Evolutionary conservation across 768 basidiomycete genomes (phyloP).

Genomic region (Tremella fuciformis): DNA sequence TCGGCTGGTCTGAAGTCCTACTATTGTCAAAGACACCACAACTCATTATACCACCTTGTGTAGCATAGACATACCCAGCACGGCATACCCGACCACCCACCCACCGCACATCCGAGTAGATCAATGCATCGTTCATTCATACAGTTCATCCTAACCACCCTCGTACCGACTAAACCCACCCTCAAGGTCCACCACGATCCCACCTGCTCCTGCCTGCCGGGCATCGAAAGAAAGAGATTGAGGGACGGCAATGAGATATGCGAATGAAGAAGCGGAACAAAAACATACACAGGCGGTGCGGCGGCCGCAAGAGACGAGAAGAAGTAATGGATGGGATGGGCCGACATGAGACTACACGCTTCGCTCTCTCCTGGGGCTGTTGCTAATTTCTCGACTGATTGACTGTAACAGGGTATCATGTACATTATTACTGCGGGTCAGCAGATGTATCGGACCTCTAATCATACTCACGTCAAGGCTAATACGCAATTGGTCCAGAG

Average conservation of each 20-base stretch:
- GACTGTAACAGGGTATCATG: too few relatives aligned
- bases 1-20: neutral
- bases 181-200: neutral
- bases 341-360: too few relatives aligned
- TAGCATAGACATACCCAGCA: neutral
- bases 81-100: neutral
- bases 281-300: neutral
- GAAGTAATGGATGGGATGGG: neutral
- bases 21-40: too few relatives aligned
- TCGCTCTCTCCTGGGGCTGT: too few relatives aligned
- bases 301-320: constrained; percentile 1
- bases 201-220: constrained; percentile 1
- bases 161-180: too few relatives aligned
- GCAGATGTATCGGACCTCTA: neutral
- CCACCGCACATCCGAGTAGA: neutral
- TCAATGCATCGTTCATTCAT: constrained; percentile 33
- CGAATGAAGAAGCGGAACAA: constrained; percentile 1
- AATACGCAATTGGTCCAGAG: constrained; percentile 90
- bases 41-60: too few relatives aligned
- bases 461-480: constrained; percentile 65
- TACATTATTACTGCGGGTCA: neutral
- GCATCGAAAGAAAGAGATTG: too few relatives aligned
- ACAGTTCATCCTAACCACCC: constrained; percentile 7
- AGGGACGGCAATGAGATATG: too few relatives aligned
- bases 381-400: too few relatives aligned